Base-by-base conservation (phyloP, 2,329 filamentous ascomycete genomes). In the Ophiostoma himal-ulmi region DNA sequence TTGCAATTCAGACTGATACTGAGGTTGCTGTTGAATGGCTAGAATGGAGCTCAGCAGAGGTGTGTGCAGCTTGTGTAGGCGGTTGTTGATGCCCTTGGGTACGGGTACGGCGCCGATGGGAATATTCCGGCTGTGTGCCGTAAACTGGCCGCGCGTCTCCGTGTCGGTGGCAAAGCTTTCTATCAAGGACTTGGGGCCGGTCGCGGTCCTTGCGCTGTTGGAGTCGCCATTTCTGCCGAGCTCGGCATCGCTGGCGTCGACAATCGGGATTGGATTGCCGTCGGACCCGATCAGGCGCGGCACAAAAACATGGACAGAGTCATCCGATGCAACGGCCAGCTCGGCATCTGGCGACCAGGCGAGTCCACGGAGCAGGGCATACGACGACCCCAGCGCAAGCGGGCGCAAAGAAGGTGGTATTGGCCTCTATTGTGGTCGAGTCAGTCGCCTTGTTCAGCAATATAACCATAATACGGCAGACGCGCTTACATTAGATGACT, bases 291-390 rank as follows among this genome's bases (percentile, higher is more conserved):
- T 75, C 70, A 79, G 85, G 62, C 84, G 81, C 5, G 85, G 85
- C 6, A 86, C 75, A 71, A 82, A 85, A 66, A 86, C 77, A 73
- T 83, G 80, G 39, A 87, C 74, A 60, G 82, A 83, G 75, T 88
- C 86, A 72, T 86, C 84, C n/a, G 84, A 83, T 2, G 82, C 83
- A 41, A 87, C 80, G 44, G 85, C 86, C 5, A 88, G 79, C 74
- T 87, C 86, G 34, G 82, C 84, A 69, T 88, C 86, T 72, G 83
- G 83, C 30, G 86, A 88, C 83, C 85, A 88, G 48, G 83, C 74
- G 34, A 83, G 75, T 64, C 81, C 80, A 68, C 81, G 80, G 62
- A 76, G 77, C 72, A 73, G 71, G 44, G 77, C 70, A 0, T 78
- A 79, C 13, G 75, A 73, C 1, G 76, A 75, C 17, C 75, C 74